A percentile compares a stretch with the other conserved stretches of the same genome.
Conservation (phyloP, 371 early-diverging fungal species). For the Mortierella sp. region DNA sequence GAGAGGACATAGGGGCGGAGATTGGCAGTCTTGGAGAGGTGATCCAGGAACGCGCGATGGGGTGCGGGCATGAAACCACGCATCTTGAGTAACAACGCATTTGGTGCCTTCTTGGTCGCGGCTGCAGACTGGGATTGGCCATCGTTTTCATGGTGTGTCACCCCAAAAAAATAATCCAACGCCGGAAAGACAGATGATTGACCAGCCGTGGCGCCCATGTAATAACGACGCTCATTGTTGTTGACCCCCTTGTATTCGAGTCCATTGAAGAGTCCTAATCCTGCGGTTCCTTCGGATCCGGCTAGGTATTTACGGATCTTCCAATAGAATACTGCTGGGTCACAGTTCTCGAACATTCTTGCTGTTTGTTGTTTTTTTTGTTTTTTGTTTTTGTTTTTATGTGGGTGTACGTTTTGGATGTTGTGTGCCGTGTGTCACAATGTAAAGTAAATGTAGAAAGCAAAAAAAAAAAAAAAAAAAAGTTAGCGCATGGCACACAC, state of each 20-base stretch:
- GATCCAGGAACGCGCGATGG: slow-evolving; percentile 85
- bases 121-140: slow-evolving; percentile 45
- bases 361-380: slow-evolving; percentile 39
- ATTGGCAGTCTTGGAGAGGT: slow-evolving; percentile 71
- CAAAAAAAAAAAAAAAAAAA: neutral
- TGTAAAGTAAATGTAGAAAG: neutral
- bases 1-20: slow-evolving; percentile 68
- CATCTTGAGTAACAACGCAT: slow-evolving; percentile 79
- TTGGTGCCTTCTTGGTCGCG: slow-evolving; percentile 46
- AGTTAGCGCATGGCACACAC: no score
- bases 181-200: slow-evolving; percentile 93
- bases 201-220: slow-evolving; percentile 91
- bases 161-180: slow-evolving; percentile 88
- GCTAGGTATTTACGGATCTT: slow-evolving; percentile 89
- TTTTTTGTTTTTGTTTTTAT: no score
- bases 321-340: slow-evolving; percentile 94
- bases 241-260: slow-evolving; percentile 89
- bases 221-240: slow-evolving; percentile 67
- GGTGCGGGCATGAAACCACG: slow-evolving; percentile 88
- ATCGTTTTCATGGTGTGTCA: slow-evolving; percentile 79
- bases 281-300: slow-evolving; percentile 90
- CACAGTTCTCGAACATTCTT: slow-evolving; percentile 92
- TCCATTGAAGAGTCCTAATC: slow-evolving; percentile 84
- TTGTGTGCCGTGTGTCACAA: neutral
- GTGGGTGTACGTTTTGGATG: no score